Conservation (phyloP, 768 basidiomycete species). For the Strobilomyces dryophilus region DNA sequence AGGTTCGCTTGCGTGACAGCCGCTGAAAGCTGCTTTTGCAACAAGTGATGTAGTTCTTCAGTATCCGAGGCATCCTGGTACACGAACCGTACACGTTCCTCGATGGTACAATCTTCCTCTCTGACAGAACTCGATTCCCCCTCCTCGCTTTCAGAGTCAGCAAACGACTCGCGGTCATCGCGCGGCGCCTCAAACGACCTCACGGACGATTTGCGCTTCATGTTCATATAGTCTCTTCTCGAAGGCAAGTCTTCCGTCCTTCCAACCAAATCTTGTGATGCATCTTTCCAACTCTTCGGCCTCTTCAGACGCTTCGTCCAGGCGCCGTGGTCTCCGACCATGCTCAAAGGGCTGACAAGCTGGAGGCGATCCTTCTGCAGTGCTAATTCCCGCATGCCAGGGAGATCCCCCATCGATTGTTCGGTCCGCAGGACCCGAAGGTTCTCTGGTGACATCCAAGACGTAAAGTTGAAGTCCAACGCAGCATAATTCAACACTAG, state of each 20-base stretch:
- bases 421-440: conserved; percentile 82
- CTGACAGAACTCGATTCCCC: conserved; percentile 43
- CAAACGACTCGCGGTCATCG: conserved; percentile 49
- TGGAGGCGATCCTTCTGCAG: conserved; percentile 85
- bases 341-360: conserved; percentile 86
- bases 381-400: conserved; percentile 63
- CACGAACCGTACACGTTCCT: conserved; percentile 65
- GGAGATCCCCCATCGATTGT: conserved; percentile 78
- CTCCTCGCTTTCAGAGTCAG: conserved; percentile 49
- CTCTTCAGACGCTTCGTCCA: conserved; percentile 42
- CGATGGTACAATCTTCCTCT: conserved; percentile 74
- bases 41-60: conserved; percentile 13
- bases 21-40: conserved; percentile 46
- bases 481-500: conserved; percentile 89
- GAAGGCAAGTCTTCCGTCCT: conserved; percentile 31
- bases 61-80: conserved; percentile 31
- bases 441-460: conserved; percentile 89
- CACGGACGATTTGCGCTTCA: conserved; percentile 29
- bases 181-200: conserved; percentile 20
- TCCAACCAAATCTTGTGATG: conserved; percentile 43
- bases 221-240: conserved; percentile 19
- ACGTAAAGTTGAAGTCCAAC: conserved; percentile 96
- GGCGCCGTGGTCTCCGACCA: conserved; percentile 69
- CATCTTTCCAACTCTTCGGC: conserved; percentile 58
- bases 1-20: conserved; percentile 49